phyloP scores from a whole-genome alignment of 2,329 filamentous ascomycete species.

The Xylaria sp. region DNA sequence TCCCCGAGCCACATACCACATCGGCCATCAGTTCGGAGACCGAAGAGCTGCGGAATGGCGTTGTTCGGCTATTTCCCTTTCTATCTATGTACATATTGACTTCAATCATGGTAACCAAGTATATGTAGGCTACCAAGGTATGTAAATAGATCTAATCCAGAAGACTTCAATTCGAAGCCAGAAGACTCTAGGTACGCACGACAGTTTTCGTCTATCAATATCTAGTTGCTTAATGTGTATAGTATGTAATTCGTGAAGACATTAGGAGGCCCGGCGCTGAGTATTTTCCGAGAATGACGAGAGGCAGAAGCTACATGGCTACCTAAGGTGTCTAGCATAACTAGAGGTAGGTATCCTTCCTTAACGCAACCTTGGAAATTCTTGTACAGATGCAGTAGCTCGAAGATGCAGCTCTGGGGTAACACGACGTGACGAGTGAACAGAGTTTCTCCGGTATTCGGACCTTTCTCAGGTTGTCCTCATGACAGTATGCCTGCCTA shows the following conservation, averaged over 20 bases:
- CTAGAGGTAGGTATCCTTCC: too few species aligned
- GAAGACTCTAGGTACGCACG: neutral
- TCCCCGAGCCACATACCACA: conserved; percentile 9
- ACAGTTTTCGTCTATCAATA: too few species aligned
- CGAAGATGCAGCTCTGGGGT: neutral
- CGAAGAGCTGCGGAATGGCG: conserved; percentile 21
- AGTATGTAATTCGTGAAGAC: too few species aligned
- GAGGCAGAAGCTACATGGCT: too few species aligned
- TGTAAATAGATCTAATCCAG: neutral
- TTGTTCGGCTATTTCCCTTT: conserved; percentile 20
- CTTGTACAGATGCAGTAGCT: too few species aligned
- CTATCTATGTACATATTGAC: neutral
- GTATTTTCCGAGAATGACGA: too few species aligned
- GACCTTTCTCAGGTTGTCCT: neutral
- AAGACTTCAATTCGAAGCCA: neutral
- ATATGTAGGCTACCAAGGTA: neutral
- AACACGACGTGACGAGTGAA: neutral
- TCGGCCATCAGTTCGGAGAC: conserved; percentile 23
- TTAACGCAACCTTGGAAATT: too few species aligned
- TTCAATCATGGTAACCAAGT: neutral
- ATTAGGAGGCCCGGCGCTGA: too few species aligned
- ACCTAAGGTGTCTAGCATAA: too few species aligned
- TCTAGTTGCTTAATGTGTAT: too few species aligned
- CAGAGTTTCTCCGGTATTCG: neutral
- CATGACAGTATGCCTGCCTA: too few species aligned